Percentiles rank a stretch among this genome's conserved stretches.
Conservation (phyloP, 2,329 filamentous ascomycete species). For the Plectosphaerella plurivora region DNA sequence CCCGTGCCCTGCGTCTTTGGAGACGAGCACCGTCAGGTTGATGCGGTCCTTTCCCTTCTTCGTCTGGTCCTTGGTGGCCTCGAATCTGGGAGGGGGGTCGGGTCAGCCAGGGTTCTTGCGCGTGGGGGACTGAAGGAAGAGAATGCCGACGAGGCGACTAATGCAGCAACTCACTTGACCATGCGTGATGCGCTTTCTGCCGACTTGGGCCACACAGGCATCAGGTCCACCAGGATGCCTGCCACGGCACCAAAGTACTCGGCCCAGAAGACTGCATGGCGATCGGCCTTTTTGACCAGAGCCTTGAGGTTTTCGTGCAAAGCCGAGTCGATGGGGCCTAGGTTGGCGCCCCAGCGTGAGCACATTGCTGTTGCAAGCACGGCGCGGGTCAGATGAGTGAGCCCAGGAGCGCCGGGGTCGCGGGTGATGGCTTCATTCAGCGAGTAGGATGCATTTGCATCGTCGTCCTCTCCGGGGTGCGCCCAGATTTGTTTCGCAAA, state of each 20-base stretch:
- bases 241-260: conserved; percentile 48
- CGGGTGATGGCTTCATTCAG: conserved; percentile 70
- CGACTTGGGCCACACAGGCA: conserved; percentile 34
- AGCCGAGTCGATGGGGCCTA: conserved; percentile 42
- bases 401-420: conserved; percentile 63
- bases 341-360: conserved; percentile 66
- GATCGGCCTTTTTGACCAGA: conserved; percentile 31
- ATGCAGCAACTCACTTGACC: conserved; percentile 32
- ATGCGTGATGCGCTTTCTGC: conserved; percentile 25
- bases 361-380: conserved; percentile 67
- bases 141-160: too few species aligned
- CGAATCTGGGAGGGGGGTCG: conserved; percentile 14
- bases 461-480: conserved; percentile 41
- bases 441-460: conserved; percentile 60
- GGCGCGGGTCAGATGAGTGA: conserved; percentile 69
- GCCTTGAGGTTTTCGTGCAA: conserved; percentile 36
- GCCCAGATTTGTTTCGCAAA: conserved; percentile 49
- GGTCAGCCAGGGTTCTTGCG: conserved; percentile 10
- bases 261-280: conserved; percentile 45
- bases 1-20: conserved; percentile 19
- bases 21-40: conserved; percentile 28
- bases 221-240: conserved; percentile 34
- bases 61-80: conserved; percentile 16
- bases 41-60: conserved; percentile 28
- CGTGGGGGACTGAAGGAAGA: not conserved